phyloP scores from a whole-genome alignment of 768 basidiomycete genomes.

The Serendipita indica region DNA sequence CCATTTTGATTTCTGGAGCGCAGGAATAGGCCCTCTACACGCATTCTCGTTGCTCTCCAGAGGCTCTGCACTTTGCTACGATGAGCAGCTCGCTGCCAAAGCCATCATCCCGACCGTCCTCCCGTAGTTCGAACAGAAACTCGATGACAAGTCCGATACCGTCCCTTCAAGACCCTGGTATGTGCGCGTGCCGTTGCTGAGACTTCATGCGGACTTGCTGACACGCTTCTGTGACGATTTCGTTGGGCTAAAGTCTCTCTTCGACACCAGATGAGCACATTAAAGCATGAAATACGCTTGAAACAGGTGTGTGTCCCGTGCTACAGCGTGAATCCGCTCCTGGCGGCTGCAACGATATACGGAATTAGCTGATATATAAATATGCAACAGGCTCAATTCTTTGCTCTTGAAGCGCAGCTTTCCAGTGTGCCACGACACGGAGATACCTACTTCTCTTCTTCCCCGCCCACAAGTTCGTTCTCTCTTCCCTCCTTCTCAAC shows the following conservation, averaged over 20 bases:
- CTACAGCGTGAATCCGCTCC: background rate
- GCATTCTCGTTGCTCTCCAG: background rate
- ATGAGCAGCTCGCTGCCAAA: background rate
- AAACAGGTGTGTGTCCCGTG: background rate
- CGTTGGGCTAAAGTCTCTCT: slow-evolving; percentile 44
- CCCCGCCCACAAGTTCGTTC: background rate
- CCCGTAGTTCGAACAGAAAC: slow-evolving; percentile 26
- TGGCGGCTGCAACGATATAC: background rate
- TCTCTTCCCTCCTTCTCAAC: background rate
- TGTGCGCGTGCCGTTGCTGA: slow-evolving; percentile 19
- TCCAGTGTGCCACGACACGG: slow-evolving; percentile 53
- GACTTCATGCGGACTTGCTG: slow-evolving; percentile 18
- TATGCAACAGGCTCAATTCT: slow-evolving; percentile 58
- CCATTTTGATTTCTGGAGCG: background rate
- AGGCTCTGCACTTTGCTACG: background rate
- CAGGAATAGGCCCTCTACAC: background rate
- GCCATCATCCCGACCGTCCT: slow-evolving; percentile 31
- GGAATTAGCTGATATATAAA: background rate
- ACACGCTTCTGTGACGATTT: slow-evolving; percentile 10
- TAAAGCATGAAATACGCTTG: slow-evolving; percentile 60
- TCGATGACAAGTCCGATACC: slow-evolving; percentile 36
- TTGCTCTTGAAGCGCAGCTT: slow-evolving; percentile 51
- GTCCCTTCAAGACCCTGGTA: slow-evolving; percentile 53
- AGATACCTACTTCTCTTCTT: slow-evolving; percentile 7
- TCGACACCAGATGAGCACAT: slow-evolving; percentile 62